phyloP scores from a whole-genome alignment of 139 green algal species.

The Pleodorina starrii region DNA sequence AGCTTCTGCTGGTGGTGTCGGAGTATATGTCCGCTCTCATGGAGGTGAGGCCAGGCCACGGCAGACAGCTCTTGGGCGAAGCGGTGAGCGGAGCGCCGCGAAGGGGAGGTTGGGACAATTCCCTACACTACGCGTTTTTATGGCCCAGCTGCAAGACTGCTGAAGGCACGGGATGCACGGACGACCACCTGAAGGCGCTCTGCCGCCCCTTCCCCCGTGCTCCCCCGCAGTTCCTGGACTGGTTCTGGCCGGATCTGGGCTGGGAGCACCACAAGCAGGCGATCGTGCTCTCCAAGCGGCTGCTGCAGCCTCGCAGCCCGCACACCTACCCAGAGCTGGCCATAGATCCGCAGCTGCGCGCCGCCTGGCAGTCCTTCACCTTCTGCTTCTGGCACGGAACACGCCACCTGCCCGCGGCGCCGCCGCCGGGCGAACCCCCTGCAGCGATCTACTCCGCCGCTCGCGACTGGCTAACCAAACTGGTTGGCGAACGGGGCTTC shows the following conservation, averaged over 20 bases:
- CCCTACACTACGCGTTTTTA: no score
- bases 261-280: slow-evolving; percentile 51
- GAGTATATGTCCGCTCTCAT: slow-evolving; percentile 39
- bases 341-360: slow-evolving; percentile 31
- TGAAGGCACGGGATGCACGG: no score
- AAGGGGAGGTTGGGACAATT: no score
- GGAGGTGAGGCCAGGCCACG: slow-evolving; percentile 6
- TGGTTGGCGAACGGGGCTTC: slow-evolving; percentile 35
- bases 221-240: slow-evolving; percentile 42
- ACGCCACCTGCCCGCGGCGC: slow-evolving; percentile 2
- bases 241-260: slow-evolving; percentile 41
- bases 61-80: no score
- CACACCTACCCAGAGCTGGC: not conserved
- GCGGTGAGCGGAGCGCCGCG: no score
- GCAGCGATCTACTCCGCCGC: slow-evolving; percentile 7
- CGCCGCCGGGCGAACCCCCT: not conserved
- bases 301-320: slow-evolving; percentile 35
- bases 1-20: slow-evolving; percentile 40
- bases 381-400: slow-evolving; percentile 47
- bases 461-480: slow-evolving; percentile 25
- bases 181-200: no score
- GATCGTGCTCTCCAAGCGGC: slow-evolving; percentile 43
- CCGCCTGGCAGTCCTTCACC: slow-evolving; percentile 43
- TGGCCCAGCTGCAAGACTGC: no score
- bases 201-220: no score